Evolutionary conservation across 192 early-diverging fungal species (phyloP).

Genomic region (Pilobolus umbonatus): DNA sequence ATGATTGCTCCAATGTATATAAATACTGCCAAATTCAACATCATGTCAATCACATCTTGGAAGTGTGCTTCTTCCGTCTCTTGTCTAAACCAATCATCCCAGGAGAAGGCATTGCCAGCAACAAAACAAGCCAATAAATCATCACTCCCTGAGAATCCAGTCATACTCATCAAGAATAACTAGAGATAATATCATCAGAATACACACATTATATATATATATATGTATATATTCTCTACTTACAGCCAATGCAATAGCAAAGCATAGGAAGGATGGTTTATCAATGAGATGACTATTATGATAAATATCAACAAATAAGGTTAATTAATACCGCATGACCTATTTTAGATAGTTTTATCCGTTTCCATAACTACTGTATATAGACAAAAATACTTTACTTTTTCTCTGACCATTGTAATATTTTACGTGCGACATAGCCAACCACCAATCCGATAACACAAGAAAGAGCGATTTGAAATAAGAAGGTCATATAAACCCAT

Average conservation of each 20-base stretch:
- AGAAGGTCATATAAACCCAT: conserved; percentile 71
- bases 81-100: conserved; percentile 90
- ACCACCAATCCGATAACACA: conserved; percentile 65
- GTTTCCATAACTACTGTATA: no score
- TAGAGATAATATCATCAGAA: background rate
- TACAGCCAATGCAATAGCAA: conserved; percentile 75
- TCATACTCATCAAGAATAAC: conserved; percentile 60
- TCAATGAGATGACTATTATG: conserved; percentile 69
- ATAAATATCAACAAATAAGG: conserved; percentile 3
- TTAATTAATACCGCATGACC: background rate
- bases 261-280: conserved; percentile 79
- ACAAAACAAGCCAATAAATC: conserved; percentile 75
- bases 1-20: conserved; percentile 84
- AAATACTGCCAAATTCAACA: conserved; percentile 85
- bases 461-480: conserved; percentile 74
- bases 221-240: conserved; percentile 8
- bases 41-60: conserved; percentile 85
- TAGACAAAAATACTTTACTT: conserved; percentile 26
- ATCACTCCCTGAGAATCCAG: conserved; percentile 65
- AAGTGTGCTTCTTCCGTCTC: conserved; percentile 78
- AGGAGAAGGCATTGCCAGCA: conserved; percentile 74
- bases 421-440: conserved; percentile 61
- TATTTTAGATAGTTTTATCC: no score
- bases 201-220: background rate
- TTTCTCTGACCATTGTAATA: conserved; percentile 61